Conservation (phyloP, 164 flowering plant species). For the Nymphaea thermarum region DNA sequence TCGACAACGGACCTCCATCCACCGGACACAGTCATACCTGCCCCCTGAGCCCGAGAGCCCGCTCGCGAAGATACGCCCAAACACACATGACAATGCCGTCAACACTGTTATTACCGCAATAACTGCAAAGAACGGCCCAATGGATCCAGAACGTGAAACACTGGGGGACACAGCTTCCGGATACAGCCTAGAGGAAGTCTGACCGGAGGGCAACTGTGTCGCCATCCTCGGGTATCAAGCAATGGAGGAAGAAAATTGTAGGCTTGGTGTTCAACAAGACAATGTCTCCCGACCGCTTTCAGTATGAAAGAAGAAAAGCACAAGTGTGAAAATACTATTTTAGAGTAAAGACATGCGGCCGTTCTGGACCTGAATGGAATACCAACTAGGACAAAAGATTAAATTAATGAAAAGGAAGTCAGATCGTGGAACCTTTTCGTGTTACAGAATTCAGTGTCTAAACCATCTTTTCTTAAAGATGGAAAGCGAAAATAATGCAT, state of each 20-base stretch:
- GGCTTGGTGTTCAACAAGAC: not conserved
- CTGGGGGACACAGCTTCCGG: constrained; percentile 15
- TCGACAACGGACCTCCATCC: constrained; percentile 21
- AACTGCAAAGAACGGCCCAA: constrained; percentile 48
- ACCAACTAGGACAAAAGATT: not conserved
- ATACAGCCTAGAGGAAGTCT: not conserved
- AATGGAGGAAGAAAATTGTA: not conserved
- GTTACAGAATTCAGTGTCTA: not conserved
- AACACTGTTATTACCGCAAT: constrained; percentile 34
- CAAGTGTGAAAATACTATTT: too few species aligned
- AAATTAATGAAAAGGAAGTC: not conserved
- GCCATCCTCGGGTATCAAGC: not conserved
- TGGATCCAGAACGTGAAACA: constrained; percentile 26
- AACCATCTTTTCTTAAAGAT: not conserved
- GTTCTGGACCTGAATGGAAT: too few species aligned
- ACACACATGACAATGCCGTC: constrained; percentile 28
- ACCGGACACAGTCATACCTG: constrained; percentile 15
- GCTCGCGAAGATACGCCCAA: constrained; percentile 25
- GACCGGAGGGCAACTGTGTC: not conserved
- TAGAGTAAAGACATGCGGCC: too few species aligned
- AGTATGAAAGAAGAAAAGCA: too few species aligned
- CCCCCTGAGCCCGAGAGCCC: constrained; percentile 11
- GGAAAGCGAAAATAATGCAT: not conserved
- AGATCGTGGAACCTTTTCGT: not conserved
- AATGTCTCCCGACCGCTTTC: too few species aligned